Evolutionary conservation across 257 asterid species (phyloP), one percentile per base, ranked within the genome.

Genomic region (Solanum virginianum): DNA sequence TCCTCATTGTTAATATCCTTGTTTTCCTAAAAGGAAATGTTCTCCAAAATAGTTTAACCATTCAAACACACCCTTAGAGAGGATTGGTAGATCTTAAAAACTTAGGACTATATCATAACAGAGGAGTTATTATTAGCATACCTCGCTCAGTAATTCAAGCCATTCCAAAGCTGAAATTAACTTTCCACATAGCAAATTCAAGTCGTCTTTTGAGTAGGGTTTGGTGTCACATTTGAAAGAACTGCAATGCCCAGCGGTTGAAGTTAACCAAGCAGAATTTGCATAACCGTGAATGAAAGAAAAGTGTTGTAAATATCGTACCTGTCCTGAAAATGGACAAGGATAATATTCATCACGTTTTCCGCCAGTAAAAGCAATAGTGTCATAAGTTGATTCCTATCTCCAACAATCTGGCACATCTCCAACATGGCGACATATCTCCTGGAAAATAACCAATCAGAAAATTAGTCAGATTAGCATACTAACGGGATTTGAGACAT

Each of bases 321-420:
- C 99, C 98, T 88, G 88, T 96, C 98, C 84, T 93, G 94, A 87
- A 96, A 93, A 92, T 96, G 99, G 54, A 90, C 83, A 71, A 94
- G 97, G 86, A 93, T 86, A 85, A 94, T 88, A 90, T 97, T 94
- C 98, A 97, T 93, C 91, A 93, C 84, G 69, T 93, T 97, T 91
- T 97, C 97, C 15, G 92, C 89, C 84, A 97, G 91, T 87, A 94
- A 92, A 85, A 97, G 97, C 82, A 95, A 85, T 57, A 94, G 90
- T 87, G 91, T 91, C 86, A 93, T 92, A 80, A 94, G 94, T 60
- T 90, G 93, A 90, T 90, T 92, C 88, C 95, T 91, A 84, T 91
- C 93, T 66, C 97, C 96, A 86, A 93, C 90, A 26, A 94, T 83
- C 89, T 89, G 90, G 91, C 99, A 94, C 98, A 93, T 94, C 60